phyloP scores from a whole-genome alignment of 2,329 filamentous ascomycete species.

The Sporothrix globosa region DNA sequence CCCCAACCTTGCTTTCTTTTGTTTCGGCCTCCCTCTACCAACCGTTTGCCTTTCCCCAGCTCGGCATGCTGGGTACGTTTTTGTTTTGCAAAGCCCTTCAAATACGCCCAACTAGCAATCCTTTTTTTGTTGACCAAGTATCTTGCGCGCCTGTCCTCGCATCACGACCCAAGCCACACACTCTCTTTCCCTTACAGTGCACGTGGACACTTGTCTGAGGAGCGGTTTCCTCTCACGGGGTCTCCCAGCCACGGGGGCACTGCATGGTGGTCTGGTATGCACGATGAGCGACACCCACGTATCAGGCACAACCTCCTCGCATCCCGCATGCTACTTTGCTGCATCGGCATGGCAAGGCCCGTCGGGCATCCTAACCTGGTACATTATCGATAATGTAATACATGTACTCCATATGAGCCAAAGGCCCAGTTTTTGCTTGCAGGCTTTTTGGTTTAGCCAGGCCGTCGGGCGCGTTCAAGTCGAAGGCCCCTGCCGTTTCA shows the following conservation, averaged over 20 bases:
- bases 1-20: constrained; percentile 21
- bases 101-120: not conserved
- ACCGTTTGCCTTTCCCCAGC: not conserved
- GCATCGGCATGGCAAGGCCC: constrained; percentile 18
- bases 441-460: not conserved
- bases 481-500: not conserved
- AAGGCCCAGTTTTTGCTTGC: not conserved
- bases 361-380: not conserved
- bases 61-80: not conserved
- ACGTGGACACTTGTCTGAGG: constrained; percentile 12
- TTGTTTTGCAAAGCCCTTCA: not conserved
- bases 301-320: constrained; percentile 15
- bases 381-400: no score
- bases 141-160: not conserved
- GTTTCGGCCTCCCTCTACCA: not conserved
- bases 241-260: not conserved
- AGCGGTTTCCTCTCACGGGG: not conserved
- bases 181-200: not conserved
- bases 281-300: not conserved
- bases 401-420: not conserved
- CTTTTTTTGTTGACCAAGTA: not conserved
- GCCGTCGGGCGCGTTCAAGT: not conserved
- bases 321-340: constrained; percentile 6
- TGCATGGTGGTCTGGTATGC: not conserved
- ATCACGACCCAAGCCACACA: constrained; percentile 4